Base-by-base conservation (phyloP, 2,329 filamentous ascomycete genomes). In the Penicillium decumbens region DNA sequence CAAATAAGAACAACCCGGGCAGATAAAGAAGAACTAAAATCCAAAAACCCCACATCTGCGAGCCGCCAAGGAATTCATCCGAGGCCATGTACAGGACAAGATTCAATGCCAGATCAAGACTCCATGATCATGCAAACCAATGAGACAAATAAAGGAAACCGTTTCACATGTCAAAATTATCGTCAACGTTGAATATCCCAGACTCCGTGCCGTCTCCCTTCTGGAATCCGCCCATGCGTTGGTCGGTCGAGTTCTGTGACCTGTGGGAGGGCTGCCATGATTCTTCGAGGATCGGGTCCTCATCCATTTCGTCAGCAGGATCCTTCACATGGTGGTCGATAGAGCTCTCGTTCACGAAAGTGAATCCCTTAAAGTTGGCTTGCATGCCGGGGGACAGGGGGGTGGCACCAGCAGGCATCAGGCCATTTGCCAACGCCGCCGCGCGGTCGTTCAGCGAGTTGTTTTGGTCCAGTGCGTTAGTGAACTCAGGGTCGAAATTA, bases 401-500 rank as follows among this genome's bases (percentile, higher is more conserved):
- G 0, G 93, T 98, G 12, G 89, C 95, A 6, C 89, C 88, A 37
- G 33, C 7, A 5, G 88, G 85, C 65, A 93, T 88, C 41, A 80
- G 73, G 32, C 91, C 91, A 49, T 85, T 84, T 13, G 92, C 89
- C 43, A 97, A 72, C 6, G 89, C 89, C 12, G 89, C 89, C 4
- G 93, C 92, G 50, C 92, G 85, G 62, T 93, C 89, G 65, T 97
- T 97, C 50, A 97, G 78, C 0, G 91, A 96, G 1, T 87, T 84
- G 46, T 89, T 89, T 52, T 85, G 88, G 63, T 91, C 89, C 49
- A 97, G 75, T 5, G 93, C 93, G 58, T 93, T 96, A 45, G 93
- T 98, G 69, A 98, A 98, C 69, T 97, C 93, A 0, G 93, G 93
- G 63, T 98, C 93, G 65, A 98, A 98, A 73, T 98, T 97, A 39